Conservation (phyloP, 306 rosid genomes). For the Citrullus mucosospermus region DNA sequence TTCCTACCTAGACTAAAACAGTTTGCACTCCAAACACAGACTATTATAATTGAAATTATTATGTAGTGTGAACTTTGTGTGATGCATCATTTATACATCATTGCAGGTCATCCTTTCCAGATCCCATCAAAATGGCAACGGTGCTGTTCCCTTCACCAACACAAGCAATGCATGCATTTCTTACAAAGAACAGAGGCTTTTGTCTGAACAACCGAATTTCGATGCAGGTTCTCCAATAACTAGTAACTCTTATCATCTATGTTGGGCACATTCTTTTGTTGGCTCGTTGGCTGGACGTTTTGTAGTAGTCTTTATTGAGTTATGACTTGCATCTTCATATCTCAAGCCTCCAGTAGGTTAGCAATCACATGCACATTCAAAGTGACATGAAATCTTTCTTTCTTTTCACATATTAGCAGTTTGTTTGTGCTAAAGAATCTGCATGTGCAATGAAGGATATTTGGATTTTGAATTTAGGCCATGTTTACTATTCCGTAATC, state of each 20-base stretch:
- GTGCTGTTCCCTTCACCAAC: conserved; percentile 36
- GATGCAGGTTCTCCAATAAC: conserved; percentile 57
- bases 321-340: neutral
- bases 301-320: neutral
- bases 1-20: too few species aligned
- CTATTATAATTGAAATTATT: too few species aligned
- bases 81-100: neutral
- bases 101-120: conserved; percentile 33
- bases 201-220: conserved; percentile 43
- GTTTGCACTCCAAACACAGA: too few species aligned
- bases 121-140: conserved; percentile 31
- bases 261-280: neutral
- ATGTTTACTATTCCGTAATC: too few species aligned
- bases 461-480: neutral
- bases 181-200: conserved; percentile 47
- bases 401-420: neutral
- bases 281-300: neutral
- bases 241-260: neutral
- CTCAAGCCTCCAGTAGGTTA: neutral
- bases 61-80: neutral
- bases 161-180: conserved; percentile 58
- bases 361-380: neutral
- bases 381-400: neutral
- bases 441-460: neutral
- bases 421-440: neutral